Evolutionary conservation across 2,329 filamentous ascomycete genomes (phyloP).

Genomic region (Xylariaceae sp.): DNA sequence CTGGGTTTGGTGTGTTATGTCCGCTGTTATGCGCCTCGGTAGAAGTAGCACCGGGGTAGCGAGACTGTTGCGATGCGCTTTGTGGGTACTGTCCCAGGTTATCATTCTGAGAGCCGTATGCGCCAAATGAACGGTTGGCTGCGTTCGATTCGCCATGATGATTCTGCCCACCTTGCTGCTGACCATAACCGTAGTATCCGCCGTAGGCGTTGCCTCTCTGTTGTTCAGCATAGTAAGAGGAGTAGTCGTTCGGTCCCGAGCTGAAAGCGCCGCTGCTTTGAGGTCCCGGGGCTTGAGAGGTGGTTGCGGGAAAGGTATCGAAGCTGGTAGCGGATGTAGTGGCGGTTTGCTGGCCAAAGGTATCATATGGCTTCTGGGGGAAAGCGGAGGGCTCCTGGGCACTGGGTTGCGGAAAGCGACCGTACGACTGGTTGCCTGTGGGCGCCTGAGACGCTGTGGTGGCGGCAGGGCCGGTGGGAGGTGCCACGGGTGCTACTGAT

Average conservation of each 20-base stretch:
- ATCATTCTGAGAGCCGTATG: constrained; percentile 65
- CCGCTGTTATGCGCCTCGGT: constrained; percentile 80
- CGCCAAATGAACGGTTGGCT: constrained; percentile 74
- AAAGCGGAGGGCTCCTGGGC: constrained; percentile 58
- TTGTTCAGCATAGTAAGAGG: constrained; percentile 80
- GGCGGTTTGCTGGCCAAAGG: constrained; percentile 70
- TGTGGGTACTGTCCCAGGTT: constrained; percentile 69
- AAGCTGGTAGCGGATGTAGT: constrained; percentile 42
- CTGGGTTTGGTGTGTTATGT: constrained; percentile 84
- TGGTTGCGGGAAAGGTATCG: constrained; percentile 57
- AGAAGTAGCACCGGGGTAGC: constrained; percentile 52
- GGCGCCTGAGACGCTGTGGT: constrained; percentile 50
- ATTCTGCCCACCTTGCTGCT: constrained; percentile 52
- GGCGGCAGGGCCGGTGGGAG: constrained; percentile 28
- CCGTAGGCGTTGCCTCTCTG: constrained; percentile 71
- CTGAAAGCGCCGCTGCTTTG: constrained; percentile 65
- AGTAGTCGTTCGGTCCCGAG: constrained; percentile 74
- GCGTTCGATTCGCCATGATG: constrained; percentile 70
- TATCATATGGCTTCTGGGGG: constrained; percentile 79
- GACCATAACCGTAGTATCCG: constrained; percentile 65
- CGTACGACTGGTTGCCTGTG: constrained; percentile 61
- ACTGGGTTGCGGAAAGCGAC: constrained; percentile 62
- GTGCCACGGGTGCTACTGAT: constrained; percentile 27
- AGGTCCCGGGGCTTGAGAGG: constrained; percentile 52
- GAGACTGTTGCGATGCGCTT: constrained; percentile 63